Percentiles rank a stretch among this genome's conserved stretches.
Evolutionary conservation across 2,329 filamentous ascomycete genomes (phyloP).

Genomic region (Aspergillus vadensis): DNA sequence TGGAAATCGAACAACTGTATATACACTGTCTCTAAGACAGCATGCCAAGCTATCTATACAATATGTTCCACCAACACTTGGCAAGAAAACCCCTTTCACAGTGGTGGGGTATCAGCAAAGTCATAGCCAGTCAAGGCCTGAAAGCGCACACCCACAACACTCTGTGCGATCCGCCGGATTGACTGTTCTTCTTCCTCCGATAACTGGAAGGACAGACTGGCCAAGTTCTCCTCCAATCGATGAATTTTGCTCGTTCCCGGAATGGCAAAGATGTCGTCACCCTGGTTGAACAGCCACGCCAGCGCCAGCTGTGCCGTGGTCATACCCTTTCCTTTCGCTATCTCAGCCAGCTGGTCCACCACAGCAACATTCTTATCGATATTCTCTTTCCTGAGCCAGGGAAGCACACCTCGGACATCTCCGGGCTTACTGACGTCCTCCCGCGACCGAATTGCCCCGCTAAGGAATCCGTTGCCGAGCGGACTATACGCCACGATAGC

Average conservation of each 20-base stretch:
- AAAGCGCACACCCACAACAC: constrained; percentile 17
- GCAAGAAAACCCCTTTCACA: not conserved
- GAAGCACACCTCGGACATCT: constrained; percentile 51
- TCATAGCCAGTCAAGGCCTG: constrained; percentile 4
- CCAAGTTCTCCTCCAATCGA: constrained; percentile 50
- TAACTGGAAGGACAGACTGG: constrained; percentile 19
- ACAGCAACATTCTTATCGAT: constrained; percentile 59
- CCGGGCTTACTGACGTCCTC: constrained; percentile 41
- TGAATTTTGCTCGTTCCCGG: constrained; percentile 55
- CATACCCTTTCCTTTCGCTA: constrained; percentile 57
- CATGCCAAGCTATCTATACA: too few relatives aligned
- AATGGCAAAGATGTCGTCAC: constrained; percentile 62
- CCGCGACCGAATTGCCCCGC: constrained; percentile 41
- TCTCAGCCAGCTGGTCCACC: constrained; percentile 51
- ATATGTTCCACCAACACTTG: too few relatives aligned
- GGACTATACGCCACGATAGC: constrained; percentile 48
- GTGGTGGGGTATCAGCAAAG: not conserved
- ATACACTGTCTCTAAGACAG: too few relatives aligned
- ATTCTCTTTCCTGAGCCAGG: constrained; percentile 56
- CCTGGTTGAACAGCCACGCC: constrained; percentile 65
- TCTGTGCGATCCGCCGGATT: constrained; percentile 11
- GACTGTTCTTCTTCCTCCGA: constrained; percentile 18
- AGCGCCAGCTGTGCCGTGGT: constrained; percentile 61
- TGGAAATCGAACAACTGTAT: too few relatives aligned
- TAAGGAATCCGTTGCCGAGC: constrained; percentile 49